Base-by-base conservation (phyloP, 495 filamentous ascomycete genomes). In the Cudoniella acicularis region DNA sequence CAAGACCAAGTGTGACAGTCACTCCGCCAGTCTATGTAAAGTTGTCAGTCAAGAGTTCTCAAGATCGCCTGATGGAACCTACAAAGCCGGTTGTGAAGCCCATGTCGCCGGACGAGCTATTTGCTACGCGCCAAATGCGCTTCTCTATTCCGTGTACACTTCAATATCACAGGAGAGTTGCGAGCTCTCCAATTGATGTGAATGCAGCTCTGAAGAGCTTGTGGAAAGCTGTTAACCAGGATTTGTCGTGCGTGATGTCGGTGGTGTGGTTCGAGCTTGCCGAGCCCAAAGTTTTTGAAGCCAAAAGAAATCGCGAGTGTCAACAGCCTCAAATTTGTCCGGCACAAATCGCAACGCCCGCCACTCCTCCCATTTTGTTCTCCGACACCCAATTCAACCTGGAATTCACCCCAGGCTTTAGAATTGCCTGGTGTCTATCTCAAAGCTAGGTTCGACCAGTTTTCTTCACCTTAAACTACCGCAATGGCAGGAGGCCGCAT, bases 41-140 rank as follows among this genome's bases (percentile, higher is more conserved):
- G 43, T 58, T 43, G 61, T 59, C 62, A 53, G 64, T 49, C 26
- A 43, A 51, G 43, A 64, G 72, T 41, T 57, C 63, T 62, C 27
- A 52, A 24, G 42, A 17, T 40, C 30, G 22, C 46, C 9, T 25
- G 52, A 27, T 49, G 49, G 41, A 23, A 82, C 86, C 52, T 81
- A 96, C 92, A 65, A 96, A 90, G 70, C 92, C 92, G 16, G 87
- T 77, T 62, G 87, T 81, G 77, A 91, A 90, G 57, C 88, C 87
- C 89, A 92, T 91, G 59, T 43, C 50, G 26, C 20, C 46, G n/a
- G 17, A 17, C 6, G 40, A 26, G 18, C 17, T 57, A 64, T 11
- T 67, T 30, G 61, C n/a, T 50, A 67, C 63, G 70, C 69, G 40
- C 46, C 25, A 26, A 45, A 10, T 22, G 56, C 36, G 26, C 57